phyloP scores from a whole-genome alignment of 2,329 filamentous ascomycete species.

The Aspergillus sp. region DNA sequence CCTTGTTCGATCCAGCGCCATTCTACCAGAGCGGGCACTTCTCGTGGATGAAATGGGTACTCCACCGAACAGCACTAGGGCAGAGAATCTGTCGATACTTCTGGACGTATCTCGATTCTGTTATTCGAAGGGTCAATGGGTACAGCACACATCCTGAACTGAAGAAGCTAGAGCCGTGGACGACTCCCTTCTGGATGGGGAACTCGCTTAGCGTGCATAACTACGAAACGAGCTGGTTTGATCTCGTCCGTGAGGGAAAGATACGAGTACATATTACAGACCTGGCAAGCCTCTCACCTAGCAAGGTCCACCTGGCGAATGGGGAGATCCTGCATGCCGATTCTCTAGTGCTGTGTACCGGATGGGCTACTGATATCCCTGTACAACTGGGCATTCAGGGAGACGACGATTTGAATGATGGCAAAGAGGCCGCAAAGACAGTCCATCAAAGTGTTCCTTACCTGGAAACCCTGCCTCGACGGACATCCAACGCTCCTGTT shows the following conservation, averaged over 20 bases:
- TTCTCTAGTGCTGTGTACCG: background rate
- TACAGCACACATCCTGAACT: slow-evolving; percentile 40
- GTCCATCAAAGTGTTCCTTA: background rate
- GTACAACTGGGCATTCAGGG: background rate
- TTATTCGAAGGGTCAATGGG: slow-evolving; percentile 43
- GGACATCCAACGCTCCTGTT: background rate
- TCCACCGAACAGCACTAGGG: background rate
- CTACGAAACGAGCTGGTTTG: slow-evolving; percentile 54
- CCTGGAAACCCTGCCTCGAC: background rate
- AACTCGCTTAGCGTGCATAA: slow-evolving; percentile 58
- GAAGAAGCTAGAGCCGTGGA: slow-evolving; percentile 39
- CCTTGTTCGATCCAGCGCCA: slow-evolving; percentile 68
- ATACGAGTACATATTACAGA: slow-evolving; percentile 55
- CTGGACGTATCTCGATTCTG: slow-evolving; percentile 48
- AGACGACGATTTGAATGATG: background rate
- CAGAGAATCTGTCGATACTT: slow-evolving; percentile 38
- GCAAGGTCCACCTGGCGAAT: slow-evolving; percentile 45
- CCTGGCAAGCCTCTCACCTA: slow-evolving; percentile 44
- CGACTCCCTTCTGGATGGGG: slow-evolving; percentile 48
- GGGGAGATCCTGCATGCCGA: slow-evolving; percentile 26
- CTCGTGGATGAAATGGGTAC: background rate
- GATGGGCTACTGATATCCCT: background rate
- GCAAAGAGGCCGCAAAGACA: background rate
- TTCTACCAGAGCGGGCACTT: slow-evolving; percentile 53
- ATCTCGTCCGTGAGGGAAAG: slow-evolving; percentile 50